Evolutionary conservation across 1,284 basidiomycete genomes (phyloP).

Genomic region (Ganoderma resinaceum): DNA sequence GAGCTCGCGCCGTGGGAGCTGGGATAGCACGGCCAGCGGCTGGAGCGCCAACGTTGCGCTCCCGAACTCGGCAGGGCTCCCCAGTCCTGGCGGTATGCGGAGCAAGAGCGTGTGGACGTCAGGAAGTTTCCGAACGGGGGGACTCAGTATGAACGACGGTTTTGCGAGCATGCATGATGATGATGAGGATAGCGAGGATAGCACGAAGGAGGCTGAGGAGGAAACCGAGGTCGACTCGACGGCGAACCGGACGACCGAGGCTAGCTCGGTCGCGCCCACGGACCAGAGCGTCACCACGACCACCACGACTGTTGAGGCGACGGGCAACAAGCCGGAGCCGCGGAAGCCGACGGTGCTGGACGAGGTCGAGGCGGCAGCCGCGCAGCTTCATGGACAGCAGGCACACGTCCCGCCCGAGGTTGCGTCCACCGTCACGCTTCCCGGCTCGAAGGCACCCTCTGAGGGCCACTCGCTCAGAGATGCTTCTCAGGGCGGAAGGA

Average conservation of each 20-base stretch:
- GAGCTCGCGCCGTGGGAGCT: slow-evolving; percentile 82
- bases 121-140: slow-evolving; percentile 60
- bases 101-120: slow-evolving; percentile 66
- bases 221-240: slow-evolving; percentile 7
- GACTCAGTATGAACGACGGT: slow-evolving; percentile 46
- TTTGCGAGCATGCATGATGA: slow-evolving; percentile 25
- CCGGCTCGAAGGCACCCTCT: slow-evolving; percentile 24
- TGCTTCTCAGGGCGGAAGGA: slow-evolving; percentile 7
- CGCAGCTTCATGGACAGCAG: slow-evolving; percentile 20
- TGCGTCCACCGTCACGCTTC: slow-evolving; percentile 20
- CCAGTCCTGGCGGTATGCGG: slow-evolving; percentile 48
- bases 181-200: slow-evolving; percentile 15
- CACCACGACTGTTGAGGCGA: not conserved
- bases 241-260: slow-evolving; percentile 11
- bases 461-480: slow-evolving; percentile 22
- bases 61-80: slow-evolving; percentile 43
- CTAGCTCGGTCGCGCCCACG: slow-evolving; percentile 7
- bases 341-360: not conserved
- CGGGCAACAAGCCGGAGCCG: slow-evolving; percentile 4
- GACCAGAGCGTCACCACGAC: not conserved
- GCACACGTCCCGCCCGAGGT: slow-evolving; percentile 5
- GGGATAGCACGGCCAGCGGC: slow-evolving; percentile 83
- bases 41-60: slow-evolving; percentile 68
- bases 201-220: not conserved
- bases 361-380: slow-evolving; percentile 1